phyloP scores from a whole-genome alignment of 1,139 yeast species.

The Hansenula anomala region DNA sequence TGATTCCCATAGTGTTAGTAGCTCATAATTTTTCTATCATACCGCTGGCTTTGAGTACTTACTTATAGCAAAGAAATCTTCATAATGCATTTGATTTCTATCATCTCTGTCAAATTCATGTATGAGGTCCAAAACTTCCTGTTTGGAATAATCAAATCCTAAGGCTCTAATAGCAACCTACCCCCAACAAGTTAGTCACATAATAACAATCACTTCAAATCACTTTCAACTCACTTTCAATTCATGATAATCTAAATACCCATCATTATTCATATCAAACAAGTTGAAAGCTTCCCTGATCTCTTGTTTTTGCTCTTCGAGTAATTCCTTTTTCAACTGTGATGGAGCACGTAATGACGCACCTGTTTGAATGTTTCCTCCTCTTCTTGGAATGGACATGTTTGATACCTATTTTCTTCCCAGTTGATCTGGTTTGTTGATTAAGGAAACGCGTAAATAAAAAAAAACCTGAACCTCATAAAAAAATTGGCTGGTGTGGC shows the following conservation, averaged over 20 bases:
- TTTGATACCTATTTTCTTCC: no score
- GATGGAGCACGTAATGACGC: constrained; percentile 11
- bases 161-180: constrained; percentile 84
- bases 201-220: neutral
- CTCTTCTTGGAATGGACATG: constrained; percentile 2
- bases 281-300: constrained; percentile 90
- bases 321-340: constrained; percentile 52
- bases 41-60: constrained; percentile 24
- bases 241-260: constrained; percentile 87
- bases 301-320: constrained; percentile 89
- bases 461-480: no score
- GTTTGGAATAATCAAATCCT: constrained; percentile 81
- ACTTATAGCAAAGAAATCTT: constrained; percentile 74
- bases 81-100: constrained; percentile 67
- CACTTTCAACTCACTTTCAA: constrained; percentile 43
- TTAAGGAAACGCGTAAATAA: no score
- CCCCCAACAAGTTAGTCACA: neutral
- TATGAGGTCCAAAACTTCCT: constrained; percentile 76
- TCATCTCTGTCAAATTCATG: constrained; percentile 81
- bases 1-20: constrained; percentile 1
- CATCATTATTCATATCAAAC: constrained; percentile 92
- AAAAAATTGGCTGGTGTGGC: neutral
- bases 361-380: neutral
- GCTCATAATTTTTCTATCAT: neutral
- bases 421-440: no score